Percentiles rank a stretch among this genome's conserved stretches.
These are phyloP conservation scores for Phaeosphaeriaceae sp. DNA, from an alignment of 2,329 filamentous ascomycete species.

Conservation along the genomic window DNA sequence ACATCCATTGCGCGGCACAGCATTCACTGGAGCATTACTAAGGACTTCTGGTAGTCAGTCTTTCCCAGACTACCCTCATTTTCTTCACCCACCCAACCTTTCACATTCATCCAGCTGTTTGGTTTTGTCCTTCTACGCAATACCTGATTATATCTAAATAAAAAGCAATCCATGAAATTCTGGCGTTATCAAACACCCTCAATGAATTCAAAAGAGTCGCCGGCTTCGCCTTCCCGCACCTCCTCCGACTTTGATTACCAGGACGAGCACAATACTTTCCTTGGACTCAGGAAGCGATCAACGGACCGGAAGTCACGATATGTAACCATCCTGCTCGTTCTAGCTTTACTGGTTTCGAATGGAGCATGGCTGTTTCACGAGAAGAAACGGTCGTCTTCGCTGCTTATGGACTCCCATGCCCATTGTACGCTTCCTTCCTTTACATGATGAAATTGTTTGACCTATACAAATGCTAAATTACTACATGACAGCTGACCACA, in stretches of 20 bases:
- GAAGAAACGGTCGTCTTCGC: not conserved
- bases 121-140: not conserved
- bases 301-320: not conserved
- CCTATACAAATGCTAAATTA: not conserved
- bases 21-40: not conserved
- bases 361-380: not conserved
- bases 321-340: not conserved
- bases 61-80: not conserved
- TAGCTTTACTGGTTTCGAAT: not conserved
- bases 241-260: not conserved
- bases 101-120: no score
- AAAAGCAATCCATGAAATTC: not conserved
- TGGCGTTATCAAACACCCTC: not conserved
- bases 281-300: not conserved
- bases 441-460: not conserved
- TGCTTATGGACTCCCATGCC: not conserved
- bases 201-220: not conserved
- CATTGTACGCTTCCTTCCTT: not conserved
- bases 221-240: not conserved
- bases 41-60: not conserved
- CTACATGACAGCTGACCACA: not conserved
- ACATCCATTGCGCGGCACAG: not conserved
- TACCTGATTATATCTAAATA: not conserved
- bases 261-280: not conserved
- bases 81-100: not conserved